Base-by-base conservation (phyloP, 768 basidiomycete genomes). In the Bullera alba region DNA sequence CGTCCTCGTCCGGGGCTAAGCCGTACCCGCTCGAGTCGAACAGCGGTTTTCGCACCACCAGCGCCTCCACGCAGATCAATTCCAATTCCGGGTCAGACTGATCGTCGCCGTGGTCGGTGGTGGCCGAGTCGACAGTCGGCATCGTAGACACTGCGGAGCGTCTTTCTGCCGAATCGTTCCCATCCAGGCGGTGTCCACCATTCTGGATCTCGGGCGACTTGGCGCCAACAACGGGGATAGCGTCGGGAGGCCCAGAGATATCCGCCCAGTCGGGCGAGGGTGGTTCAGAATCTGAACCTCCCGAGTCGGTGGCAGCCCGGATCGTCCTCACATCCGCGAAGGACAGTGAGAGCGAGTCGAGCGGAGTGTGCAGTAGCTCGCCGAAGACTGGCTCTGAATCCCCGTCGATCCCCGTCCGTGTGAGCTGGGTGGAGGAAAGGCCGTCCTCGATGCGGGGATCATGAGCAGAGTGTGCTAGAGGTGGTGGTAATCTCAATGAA, bases 61-160 rank as follows among this genome's bases (percentile, higher is more conserved):
- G 46, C 8, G 68, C 70, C 45, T 72, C 70, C 3, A 72, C 70
- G 50, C 70, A 72, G 22, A 72, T 66, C 43, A 57, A 45, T 32
- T 65, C 61, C 8, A 57, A 44, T 15, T 47, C 44, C 4, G 39
- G 23, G 10, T 25, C 21, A 19, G 43, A 22, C 26, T 54, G 52
- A 21, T 15, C 5, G 19, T 46, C 39, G 17, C 26, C 22, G 41
- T 16, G 35, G 25, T 10, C 19, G 50, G 5, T 36, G 42, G 10
- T 19, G 26, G 15, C 19, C 22, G 14, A 26, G 17, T 15, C 32
- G 32, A 34, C n/a, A n/a, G 32, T 10, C 32, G 32, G n/a, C 10
- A n/a, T 10, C 32, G 32, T 10, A 10, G 32, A 34, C 32, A 34
- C 8, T 6, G 19, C 22, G 19, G 39, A 36, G n/a, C n/a, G n/a